Evolutionary conservation across 108 stramenopile species (phyloP), one percentile per base, ranked within the genome.

Genomic region (Poteriospumella lacustris): DNA sequence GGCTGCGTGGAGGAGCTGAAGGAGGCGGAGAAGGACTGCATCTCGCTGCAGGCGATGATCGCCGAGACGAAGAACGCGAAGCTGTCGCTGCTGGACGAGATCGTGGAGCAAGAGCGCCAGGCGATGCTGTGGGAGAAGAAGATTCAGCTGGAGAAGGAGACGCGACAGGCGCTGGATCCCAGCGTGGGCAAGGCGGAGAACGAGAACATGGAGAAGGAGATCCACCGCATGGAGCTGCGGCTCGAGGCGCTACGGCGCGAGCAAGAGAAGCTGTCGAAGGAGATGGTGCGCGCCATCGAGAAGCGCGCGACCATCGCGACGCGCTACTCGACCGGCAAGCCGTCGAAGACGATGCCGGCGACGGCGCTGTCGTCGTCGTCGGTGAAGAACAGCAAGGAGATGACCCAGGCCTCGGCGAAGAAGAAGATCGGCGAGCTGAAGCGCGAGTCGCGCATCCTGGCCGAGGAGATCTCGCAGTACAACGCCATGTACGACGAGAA

Each of bases 121-220:
- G 79, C 87, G 67, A 72, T 87, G 77, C 69, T 85, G 0, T 91
- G 89, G 91, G 90, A 91, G 68, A 89, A 88, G 81, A 93, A 93
- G 82, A 91, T 89, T 70, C 83, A 90, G 87, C 81, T 91, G 9
- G 92, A 93, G 85, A 87, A 89, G 69, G 91, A 92, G 79, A 91
- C 91, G 1, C 87, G 91, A 82, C 88, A 77, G 36, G 88, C 88
- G 38, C 83, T 93, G 24, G 90, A 91, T 62, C 90, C 89, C 3
- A 84, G 38, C 5, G 87, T 89, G 34, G 90, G 90, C 47, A 82
- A 86, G 31, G 68, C 83, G 34, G 90, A 91, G 76, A 87, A 82
- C 26, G 84, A 88, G 43, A 87, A 81, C 26, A 93, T 93, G 92
- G 87, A 91, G 78, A 83, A 81, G 47, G 92, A 93, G 80, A 91